Evolutionary conservation across 257 asterid species (phyloP).

Genomic region (Gentiana dahurica): DNA sequence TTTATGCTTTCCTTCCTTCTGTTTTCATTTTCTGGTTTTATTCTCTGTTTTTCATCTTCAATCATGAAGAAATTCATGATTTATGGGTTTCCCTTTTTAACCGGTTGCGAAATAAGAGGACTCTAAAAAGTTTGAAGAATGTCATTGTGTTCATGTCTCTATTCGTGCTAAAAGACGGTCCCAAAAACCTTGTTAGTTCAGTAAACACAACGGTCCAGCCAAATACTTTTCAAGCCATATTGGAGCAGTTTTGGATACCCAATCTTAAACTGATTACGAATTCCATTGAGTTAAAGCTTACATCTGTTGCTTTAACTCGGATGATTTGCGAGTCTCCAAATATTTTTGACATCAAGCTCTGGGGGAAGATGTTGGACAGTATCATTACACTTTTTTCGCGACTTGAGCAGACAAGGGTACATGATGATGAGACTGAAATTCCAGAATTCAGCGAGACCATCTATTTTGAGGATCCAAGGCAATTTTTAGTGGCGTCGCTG

Average conservation of each 20-base stretch:
- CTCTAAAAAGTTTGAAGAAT: constrained; percentile 62
- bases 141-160: constrained; percentile 81
- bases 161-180: constrained; percentile 69
- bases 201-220: constrained; percentile 60
- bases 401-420: constrained; percentile 33
- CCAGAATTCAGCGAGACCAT: constrained; percentile 76
- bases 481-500: constrained; percentile 60
- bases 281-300: constrained; percentile 61
- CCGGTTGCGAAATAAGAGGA: constrained; percentile 48
- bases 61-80: no score
- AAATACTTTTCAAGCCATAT: constrained; percentile 40
- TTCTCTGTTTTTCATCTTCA: no score
- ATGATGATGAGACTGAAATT: constrained; percentile 66
- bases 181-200: constrained; percentile 55
- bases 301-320: constrained; percentile 77
- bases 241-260: constrained; percentile 84
- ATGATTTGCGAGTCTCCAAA: constrained; percentile 61
- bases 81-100: constrained; percentile 76
- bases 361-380: constrained; percentile 90
- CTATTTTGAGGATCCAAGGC: constrained; percentile 82
- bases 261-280: constrained; percentile 70
- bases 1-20: no score
- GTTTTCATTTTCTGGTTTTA: no score
- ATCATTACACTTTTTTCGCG: constrained; percentile 74
- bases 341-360: constrained; percentile 48